phyloP scores from a whole-genome alignment of 176 grass and related monocot genomes.

The Tuctoria greenei region DNA sequence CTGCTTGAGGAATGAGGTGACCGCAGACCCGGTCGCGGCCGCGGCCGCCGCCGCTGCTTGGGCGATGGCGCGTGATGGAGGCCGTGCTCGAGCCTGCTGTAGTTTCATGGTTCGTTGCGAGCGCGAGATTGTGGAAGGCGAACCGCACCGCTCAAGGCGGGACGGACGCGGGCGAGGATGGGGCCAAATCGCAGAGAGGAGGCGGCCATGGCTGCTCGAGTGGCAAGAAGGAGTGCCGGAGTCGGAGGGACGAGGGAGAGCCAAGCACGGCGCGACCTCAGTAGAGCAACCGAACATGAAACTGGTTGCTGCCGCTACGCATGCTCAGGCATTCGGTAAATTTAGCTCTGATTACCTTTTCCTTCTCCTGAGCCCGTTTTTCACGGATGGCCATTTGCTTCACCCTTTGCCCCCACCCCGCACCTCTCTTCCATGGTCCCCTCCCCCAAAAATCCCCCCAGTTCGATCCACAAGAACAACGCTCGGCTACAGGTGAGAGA shows the following conservation, averaged over 20 bases:
- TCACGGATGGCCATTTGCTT: slow-evolving; percentile 40
- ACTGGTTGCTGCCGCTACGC: neutral
- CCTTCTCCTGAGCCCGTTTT: slow-evolving; percentile 33
- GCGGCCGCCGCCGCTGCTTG: neutral
- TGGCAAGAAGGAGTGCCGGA: neutral
- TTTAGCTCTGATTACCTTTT: slow-evolving; percentile 21
- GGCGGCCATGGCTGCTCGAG: neutral
- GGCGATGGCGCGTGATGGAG: neutral
- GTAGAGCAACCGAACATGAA: neutral
- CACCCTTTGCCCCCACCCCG: slow-evolving; percentile 6
- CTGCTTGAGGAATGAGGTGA: neutral
- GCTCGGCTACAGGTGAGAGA: slow-evolving; percentile 26
- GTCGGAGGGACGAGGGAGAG: neutral
- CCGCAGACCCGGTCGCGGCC: neutral
- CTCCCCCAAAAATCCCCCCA: slow-evolving; percentile 34
- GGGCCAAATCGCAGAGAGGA: neutral
- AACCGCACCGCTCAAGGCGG: neutral
- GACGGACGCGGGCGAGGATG: neutral
- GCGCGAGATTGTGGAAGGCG: too few relatives aligned
- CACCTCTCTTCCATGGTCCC: slow-evolving; percentile 41
- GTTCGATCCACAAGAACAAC: slow-evolving; percentile 20
- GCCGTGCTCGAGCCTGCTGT: neutral
- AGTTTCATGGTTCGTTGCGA: neutral
- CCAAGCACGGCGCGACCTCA: neutral
- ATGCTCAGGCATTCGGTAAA: neutral